phyloP scores from a whole-genome alignment of 305 asterid genomes.

The Solanum hybrid region DNA sequence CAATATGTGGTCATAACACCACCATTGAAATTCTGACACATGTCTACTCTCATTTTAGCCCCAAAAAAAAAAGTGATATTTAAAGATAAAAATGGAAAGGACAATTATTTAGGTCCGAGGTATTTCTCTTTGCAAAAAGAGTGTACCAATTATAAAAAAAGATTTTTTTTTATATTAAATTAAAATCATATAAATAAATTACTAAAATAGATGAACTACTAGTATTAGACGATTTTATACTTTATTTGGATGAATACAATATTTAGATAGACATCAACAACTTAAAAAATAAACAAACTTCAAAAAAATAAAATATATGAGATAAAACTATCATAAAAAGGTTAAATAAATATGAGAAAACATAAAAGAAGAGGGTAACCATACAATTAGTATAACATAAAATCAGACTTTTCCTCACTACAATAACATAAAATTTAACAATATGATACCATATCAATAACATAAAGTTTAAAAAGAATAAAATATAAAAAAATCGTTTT shows the following conservation, averaged over 20 bases:
- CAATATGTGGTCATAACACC: background rate
- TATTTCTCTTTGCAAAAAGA: background rate
- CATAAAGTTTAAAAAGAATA: background rate
- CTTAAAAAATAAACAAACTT: too few species aligned
- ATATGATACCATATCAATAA: background rate
- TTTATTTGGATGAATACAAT: background rate
- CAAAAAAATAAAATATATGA: background rate
- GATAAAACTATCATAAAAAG: background rate
- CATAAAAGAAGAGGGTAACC: background rate
- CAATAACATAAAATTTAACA: background rate
- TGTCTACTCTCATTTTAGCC: background rate
- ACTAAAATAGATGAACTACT: background rate
- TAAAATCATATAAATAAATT: background rate
- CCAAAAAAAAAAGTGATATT: background rate
- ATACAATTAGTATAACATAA: background rate
- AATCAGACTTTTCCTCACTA: background rate
- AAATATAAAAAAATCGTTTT: too few species aligned
- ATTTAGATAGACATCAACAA: accelerated
- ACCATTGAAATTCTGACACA: background rate
- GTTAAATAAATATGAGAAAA: background rate
- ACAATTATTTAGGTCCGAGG: background rate
- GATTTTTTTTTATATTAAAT: background rate
- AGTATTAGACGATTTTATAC: background rate
- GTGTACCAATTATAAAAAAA: background rate
- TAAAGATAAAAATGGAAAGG: background rate